phyloP scores from a whole-genome alignment of 2,329 filamentous ascomycete genomes.

The Emergomyces africanus region DNA sequence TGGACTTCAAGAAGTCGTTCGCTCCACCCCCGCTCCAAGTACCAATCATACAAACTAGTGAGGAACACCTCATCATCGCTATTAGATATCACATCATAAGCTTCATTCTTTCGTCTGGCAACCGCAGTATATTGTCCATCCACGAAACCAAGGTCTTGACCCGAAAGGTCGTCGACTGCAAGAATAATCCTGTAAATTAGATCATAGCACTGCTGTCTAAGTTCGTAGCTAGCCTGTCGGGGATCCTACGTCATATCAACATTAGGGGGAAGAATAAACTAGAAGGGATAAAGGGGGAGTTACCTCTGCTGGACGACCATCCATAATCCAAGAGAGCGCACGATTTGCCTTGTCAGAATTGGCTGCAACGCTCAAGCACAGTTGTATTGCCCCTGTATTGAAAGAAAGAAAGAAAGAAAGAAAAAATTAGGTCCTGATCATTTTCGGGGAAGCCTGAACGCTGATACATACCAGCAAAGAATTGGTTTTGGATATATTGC shows the following conservation, averaged over 20 bases:
- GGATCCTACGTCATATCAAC: conserved; percentile 41
- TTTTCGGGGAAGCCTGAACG: conserved; percentile 3
- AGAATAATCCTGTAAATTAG: conserved; percentile 74
- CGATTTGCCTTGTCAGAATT: conserved; percentile 79
- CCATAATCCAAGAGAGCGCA: conserved; percentile 75
- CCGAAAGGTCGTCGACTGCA: conserved; percentile 60
- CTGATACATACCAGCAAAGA: conserved; percentile 55
- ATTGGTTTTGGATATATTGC: conserved; percentile 70
- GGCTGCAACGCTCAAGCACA: conserved; percentile 70
- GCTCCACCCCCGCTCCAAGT: conserved; percentile 69
- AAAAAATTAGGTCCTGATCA: conserved; percentile 3
- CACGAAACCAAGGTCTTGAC: conserved; percentile 54
- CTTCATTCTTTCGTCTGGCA: conserved; percentile 69
- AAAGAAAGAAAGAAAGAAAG: not conserved
- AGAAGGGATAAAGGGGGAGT: not conserved
- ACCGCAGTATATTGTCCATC: conserved; percentile 68
- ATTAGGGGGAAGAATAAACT: conserved; percentile 3
- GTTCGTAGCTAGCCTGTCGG: conserved; percentile 53
- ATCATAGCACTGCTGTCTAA: conserved; percentile 68
- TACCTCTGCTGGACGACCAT: conserved; percentile 55
- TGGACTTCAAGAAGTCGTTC: conserved; percentile 76
- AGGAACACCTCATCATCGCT: conserved; percentile 92
- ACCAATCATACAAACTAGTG: conserved; percentile 96
- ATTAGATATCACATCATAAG: conserved; percentile 77
- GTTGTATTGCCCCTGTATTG: conserved; percentile 57